Evolutionary conservation across 1,284 basidiomycete species (phyloP).

Genomic region (Trichosporon coremiiforme): DNA sequence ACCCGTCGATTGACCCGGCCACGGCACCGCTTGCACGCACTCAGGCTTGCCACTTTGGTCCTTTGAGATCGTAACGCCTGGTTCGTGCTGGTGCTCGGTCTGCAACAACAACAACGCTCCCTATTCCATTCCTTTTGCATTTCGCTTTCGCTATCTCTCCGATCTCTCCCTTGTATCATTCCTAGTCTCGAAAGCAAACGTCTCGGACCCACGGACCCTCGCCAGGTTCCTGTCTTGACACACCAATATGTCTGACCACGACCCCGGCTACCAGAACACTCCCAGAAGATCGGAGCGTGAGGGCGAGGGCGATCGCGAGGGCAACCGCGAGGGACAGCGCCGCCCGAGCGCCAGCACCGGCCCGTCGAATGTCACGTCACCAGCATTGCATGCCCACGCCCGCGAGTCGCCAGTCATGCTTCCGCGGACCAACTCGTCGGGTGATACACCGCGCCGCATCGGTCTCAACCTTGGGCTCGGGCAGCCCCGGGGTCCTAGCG

Average conservation of each 20-base stretch:
- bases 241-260: conserved; percentile 7
- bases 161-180: neutral
- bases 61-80: conserved; percentile 12
- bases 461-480: conserved; percentile 20
- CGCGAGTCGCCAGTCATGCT: conserved; percentile 3
- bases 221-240: neutral
- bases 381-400: neutral
- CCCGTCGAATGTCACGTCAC: conserved; percentile 1
- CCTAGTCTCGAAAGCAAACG: neutral
- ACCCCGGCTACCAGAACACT: neutral
- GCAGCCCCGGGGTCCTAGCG: conserved; percentile 18
- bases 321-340: neutral
- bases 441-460: neutral
- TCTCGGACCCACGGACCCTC: neutral
- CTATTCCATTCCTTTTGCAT: neutral
- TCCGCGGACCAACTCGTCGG: neutral
- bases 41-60: conserved; percentile 11
- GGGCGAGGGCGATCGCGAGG: too few species aligned
- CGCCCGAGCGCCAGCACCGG: conserved; percentile 2
- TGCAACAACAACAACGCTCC: neutral
- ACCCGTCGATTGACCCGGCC: conserved; percentile 6
- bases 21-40: neutral
- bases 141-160: neutral
- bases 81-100: neutral
- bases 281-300: neutral